A percentile compares a stretch with the other conserved stretches of the same genome.
Conservation (phyloP, 108 stramenopile genomes). For the Nitzschia sp. region DNA sequence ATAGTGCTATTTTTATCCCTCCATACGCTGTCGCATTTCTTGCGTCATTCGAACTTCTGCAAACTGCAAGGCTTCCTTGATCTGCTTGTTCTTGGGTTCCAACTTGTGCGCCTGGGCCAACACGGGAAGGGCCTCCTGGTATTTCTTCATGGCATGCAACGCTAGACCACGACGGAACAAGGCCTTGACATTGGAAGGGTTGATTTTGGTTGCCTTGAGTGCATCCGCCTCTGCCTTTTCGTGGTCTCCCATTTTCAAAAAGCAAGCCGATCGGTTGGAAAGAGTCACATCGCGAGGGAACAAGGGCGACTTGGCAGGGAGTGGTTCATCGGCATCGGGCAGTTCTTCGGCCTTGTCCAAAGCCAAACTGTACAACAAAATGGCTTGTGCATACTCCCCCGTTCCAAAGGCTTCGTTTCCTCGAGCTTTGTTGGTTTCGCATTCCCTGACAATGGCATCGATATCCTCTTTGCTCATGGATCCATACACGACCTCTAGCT, state of each 20-base stretch:
- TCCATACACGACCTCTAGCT: constrained; percentile 66
- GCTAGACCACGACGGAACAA: constrained; percentile 84
- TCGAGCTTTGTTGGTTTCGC: constrained; percentile 76
- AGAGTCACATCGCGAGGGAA: constrained; percentile 73
- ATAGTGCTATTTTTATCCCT: too few relatives aligned
- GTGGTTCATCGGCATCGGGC: constrained; percentile 46
- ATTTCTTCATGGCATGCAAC: constrained; percentile 85
- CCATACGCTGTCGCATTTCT: constrained; percentile 79
- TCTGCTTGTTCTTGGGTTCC: constrained; percentile 91
- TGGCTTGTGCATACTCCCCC: constrained; percentile 89
- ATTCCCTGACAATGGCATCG: constrained; percentile 61
- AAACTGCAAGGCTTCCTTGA: constrained; percentile 88
- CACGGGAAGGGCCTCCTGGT: constrained; percentile 70
- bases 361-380: constrained; percentile 79
- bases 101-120: constrained; percentile 77
- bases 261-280: constrained; percentile 85
- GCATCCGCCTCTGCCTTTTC: constrained; percentile 87
- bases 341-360: constrained; percentile 83
- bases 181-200: constrained; percentile 84
- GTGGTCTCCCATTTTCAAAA: constrained; percentile 89
- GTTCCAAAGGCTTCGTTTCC: constrained; percentile 85
- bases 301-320: constrained; percentile 33
- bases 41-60: constrained; percentile 87
- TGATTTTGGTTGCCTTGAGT: constrained; percentile 47
- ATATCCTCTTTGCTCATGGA: constrained; percentile 65